A percentile compares a stretch with the other conserved stretches of the same genome.
phyloP scores from a whole-genome alignment of 1,284 basidiomycete genomes.

The Pyrrhoderma lamaoense region DNA sequence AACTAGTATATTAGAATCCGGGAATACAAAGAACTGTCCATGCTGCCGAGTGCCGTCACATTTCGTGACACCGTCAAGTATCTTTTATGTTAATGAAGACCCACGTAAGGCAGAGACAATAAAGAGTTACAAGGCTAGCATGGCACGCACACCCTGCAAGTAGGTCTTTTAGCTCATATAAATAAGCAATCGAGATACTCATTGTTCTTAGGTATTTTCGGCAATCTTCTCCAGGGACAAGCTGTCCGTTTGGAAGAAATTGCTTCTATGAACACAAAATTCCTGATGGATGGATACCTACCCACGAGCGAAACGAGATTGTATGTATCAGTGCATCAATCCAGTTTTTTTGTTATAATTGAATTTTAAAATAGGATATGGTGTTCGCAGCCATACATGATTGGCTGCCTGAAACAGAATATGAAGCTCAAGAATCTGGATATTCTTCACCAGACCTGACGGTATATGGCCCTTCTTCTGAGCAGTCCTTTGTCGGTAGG shows the following conservation, averaged over 20 bases:
- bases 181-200: background rate
- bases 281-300: constrained; percentile 44
- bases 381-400: no score
- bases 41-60: constrained; percentile 58
- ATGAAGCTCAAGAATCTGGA: no score
- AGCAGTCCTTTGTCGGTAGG: background rate
- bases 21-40: constrained; percentile 64
- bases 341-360: no score
- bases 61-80: constrained; percentile 63
- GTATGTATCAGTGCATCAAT: no score
- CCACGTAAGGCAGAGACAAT: constrained; percentile 44
- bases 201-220: constrained; percentile 48
- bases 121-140: constrained; percentile 59
- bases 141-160: constrained; percentile 60
- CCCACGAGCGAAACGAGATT: no score
- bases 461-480: background rate
- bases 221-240: constrained; percentile 36
- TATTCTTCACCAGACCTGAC: no score
- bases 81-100: constrained; percentile 49
- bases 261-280: constrained; percentile 70
- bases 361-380: no score
- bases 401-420: no score
- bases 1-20: constrained; percentile 37
- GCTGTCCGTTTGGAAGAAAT: constrained; percentile 69
- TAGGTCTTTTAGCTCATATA: constrained; percentile 27